These are phyloP conservation scores for Penicillium sp. DNA, from an alignment of 2,329 filamentous ascomycete species.

Conservation along the genomic window DNA sequence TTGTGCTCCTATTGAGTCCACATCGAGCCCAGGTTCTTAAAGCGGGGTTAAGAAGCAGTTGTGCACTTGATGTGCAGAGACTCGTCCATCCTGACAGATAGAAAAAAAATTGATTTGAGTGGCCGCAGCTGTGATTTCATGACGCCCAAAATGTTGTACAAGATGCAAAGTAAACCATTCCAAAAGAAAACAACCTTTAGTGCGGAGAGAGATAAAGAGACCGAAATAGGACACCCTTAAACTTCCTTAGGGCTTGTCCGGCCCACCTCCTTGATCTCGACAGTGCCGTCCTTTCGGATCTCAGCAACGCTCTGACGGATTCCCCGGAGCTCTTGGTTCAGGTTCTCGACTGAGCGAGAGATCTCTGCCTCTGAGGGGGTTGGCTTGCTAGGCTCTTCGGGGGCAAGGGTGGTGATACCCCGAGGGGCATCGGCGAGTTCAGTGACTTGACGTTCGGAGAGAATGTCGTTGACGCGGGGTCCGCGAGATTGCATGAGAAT, in stretches of 20 bases:
- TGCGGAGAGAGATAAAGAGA: slow-evolving; percentile 23
- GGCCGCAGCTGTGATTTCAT: slow-evolving; percentile 22
- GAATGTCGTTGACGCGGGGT: slow-evolving; percentile 75
- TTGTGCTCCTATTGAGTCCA: neutral
- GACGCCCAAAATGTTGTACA: slow-evolving; percentile 34
- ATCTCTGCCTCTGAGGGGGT: slow-evolving; percentile 35
- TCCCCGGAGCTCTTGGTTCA: slow-evolving; percentile 41
- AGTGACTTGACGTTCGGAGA: slow-evolving; percentile 80
- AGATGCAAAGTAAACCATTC: slow-evolving; percentile 27
- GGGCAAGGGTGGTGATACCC: slow-evolving; percentile 68
- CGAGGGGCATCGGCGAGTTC: slow-evolving; percentile 86
- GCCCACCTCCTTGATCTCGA: slow-evolving; percentile 60
- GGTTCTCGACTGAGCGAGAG: slow-evolving; percentile 37
- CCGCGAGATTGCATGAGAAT: slow-evolving; percentile 89
- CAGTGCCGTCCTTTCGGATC: slow-evolving; percentile 67
- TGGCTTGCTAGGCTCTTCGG: slow-evolving; percentile 46
- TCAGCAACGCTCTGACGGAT: slow-evolving; percentile 56
- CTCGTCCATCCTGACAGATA: slow-evolving; percentile 2
- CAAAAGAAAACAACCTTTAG: slow-evolving; percentile 27
- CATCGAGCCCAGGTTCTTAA: neutral
- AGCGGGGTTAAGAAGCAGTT: neutral
- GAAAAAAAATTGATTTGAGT: slow-evolving; percentile 20
- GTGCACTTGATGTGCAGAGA: neutral
- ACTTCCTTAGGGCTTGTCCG: slow-evolving; percentile 21
- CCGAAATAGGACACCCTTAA: slow-evolving; percentile 10